These are phyloP conservation scores for Macrophomina phaseolina DNA, from an alignment of 2,329 filamentous ascomycete species.

Conservation along the genomic window DNA sequence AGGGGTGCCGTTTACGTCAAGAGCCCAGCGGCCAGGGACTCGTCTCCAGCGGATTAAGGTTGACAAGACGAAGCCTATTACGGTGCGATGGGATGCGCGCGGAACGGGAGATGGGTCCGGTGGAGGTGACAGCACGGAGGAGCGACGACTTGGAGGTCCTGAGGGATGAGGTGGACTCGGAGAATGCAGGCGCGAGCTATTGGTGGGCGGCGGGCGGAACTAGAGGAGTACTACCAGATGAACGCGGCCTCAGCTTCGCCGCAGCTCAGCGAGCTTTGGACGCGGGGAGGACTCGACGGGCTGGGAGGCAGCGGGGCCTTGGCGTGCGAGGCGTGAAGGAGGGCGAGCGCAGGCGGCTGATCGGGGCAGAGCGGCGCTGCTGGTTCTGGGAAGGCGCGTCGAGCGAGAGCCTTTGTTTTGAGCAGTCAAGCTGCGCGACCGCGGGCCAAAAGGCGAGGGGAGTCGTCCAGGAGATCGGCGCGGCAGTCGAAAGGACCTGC, in stretches of 20 bases:
- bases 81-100: constrained; percentile 24
- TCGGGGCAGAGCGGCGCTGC: constrained; percentile 13
- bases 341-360: constrained; percentile 16
- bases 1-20: constrained; percentile 27
- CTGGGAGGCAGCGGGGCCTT: constrained; percentile 21
- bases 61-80: constrained; percentile 8
- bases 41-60: constrained; percentile 5
- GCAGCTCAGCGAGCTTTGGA: constrained; percentile 22
- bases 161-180: constrained; percentile 25
- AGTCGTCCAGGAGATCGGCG: constrained; percentile 16
- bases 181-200: constrained; percentile 23
- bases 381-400: constrained; percentile 21
- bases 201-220: constrained; percentile 24
- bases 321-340: constrained; percentile 22
- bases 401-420: constrained; percentile 21
- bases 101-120: constrained; percentile 21
- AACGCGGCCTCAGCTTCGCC: constrained; percentile 22
- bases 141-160: constrained; percentile 10
- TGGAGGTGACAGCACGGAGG: constrained; percentile 4
- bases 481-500: constrained; percentile 14
- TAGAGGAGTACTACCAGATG: constrained; percentile 16
- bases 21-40: constrained; percentile 24
- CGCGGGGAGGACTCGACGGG: constrained; percentile 22
- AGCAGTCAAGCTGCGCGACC: constrained; percentile 6
- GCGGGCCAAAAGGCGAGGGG: constrained; percentile 6